Conservation (phyloP, 257 asterid species). For the Perilla frutescens region DNA sequence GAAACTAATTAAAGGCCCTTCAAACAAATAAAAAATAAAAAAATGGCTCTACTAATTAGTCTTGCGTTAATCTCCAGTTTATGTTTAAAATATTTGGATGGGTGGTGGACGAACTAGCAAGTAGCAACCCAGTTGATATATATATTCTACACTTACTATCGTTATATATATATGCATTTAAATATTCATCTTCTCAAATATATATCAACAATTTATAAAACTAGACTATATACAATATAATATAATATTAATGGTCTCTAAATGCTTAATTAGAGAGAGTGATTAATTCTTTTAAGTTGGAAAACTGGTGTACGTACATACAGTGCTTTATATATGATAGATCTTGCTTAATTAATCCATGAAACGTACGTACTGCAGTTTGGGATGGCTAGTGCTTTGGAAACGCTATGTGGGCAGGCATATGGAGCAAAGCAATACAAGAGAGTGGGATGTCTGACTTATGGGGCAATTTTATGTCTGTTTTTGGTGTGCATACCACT, state of each 20-base stretch:
- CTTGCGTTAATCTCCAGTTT: background rate
- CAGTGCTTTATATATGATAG: too few species aligned
- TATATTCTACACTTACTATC: too few species aligned
- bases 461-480: constrained; percentile 61
- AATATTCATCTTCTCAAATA: background rate
- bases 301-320: too few species aligned
- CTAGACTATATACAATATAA: too few species aligned
- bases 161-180: too few species aligned
- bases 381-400: constrained; percentile 88
- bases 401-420: constrained; percentile 91
- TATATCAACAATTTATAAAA: too few species aligned
- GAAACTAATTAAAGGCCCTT: background rate
- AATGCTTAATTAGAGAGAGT: too few species aligned
- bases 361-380: constrained; percentile 41
- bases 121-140: too few species aligned
- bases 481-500: constrained; percentile 63
- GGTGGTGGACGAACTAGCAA: background rate
- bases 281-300: too few species aligned
- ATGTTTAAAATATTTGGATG: background rate
- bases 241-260: too few species aligned
- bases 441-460: constrained; percentile 60
- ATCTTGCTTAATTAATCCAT: too few species aligned
- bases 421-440: constrained; percentile 74
- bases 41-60: background rate
- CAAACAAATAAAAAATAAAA: background rate